phyloP scores from a whole-genome alignment of 75 land plant genomes.

The Pinus taeda region DNA sequence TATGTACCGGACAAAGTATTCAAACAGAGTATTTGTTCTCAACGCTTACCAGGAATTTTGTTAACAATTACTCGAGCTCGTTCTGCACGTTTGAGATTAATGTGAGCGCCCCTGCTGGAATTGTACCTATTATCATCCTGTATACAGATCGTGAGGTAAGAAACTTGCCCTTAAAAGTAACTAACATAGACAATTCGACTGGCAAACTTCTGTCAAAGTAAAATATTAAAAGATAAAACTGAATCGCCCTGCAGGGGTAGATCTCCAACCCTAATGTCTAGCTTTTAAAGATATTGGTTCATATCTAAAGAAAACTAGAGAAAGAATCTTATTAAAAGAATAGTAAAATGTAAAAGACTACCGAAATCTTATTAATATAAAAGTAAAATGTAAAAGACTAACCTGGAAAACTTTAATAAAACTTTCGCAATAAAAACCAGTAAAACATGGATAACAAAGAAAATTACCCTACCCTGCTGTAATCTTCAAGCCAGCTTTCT shows the following conservation, averaged over 20 bases:
- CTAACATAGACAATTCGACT: too few species aligned
- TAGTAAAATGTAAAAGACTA: neutral
- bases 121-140: slow-evolving; percentile 94
- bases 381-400: neutral
- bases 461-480: slow-evolving; percentile 86
- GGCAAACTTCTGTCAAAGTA: too few species aligned
- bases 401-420: neutral
- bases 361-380: neutral
- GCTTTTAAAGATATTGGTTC: neutral
- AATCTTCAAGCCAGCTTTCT: slow-evolving; percentile 99
- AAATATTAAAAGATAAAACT: too few species aligned
- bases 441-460: neutral
- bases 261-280: slow-evolving; percentile 5
- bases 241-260: neutral
- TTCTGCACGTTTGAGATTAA: slow-evolving; percentile 96
- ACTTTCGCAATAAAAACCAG: neutral
- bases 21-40: neutral
- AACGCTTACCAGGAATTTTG: slow-evolving; percentile 82
- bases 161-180: too few species aligned
- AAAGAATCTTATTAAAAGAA: neutral
- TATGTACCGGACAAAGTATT: neutral
- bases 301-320: neutral
- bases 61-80: slow-evolving; percentile 82
- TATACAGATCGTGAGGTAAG: neutral
- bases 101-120: slow-evolving; percentile 91